Conservation (phyloP, 2,329 filamentous ascomycete species). For the Septoria petroselini region DNA sequence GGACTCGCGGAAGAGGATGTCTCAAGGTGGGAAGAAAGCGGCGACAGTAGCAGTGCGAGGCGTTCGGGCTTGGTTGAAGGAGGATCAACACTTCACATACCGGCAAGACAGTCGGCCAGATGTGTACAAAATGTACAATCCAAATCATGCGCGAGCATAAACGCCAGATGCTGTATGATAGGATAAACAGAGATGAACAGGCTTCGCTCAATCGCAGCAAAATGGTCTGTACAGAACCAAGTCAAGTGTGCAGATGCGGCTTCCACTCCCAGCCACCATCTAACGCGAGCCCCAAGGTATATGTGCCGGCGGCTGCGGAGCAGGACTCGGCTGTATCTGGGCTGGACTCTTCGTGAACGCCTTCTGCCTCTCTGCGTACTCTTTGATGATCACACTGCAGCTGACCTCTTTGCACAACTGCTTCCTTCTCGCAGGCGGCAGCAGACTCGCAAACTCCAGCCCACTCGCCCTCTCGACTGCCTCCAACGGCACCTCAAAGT, state of each 20-base stretch:
- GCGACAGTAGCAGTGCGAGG: slow-evolving; percentile 11
- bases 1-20: too few relatives aligned
- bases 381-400: slow-evolving; percentile 78
- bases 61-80: slow-evolving; percentile 4
- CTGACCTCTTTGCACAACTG: slow-evolving; percentile 81
- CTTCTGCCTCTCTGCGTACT: slow-evolving; percentile 64
- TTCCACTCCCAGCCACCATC: not conserved
- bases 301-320: not conserved
- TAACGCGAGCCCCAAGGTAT: slow-evolving; percentile 6
- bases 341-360: slow-evolving; percentile 37
- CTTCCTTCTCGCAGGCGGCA: slow-evolving; percentile 70
- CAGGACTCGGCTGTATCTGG: slow-evolving; percentile 27
- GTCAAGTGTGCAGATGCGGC: not conserved
- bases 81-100: not conserved
- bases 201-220: slow-evolving; percentile 11
- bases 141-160: slow-evolving; percentile 2
- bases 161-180: not conserved
- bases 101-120: too few relatives aligned
- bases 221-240: not conserved
- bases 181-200: too few relatives aligned
- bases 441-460: slow-evolving; percentile 79
- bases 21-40: too few relatives aligned
- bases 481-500: slow-evolving; percentile 95
- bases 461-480: slow-evolving; percentile 88
- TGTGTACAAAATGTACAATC: slow-evolving; percentile 2